Evolutionary conservation across 1,284 basidiomycete genomes (phyloP).

Genomic region (Microbotryum scabiosae): DNA sequence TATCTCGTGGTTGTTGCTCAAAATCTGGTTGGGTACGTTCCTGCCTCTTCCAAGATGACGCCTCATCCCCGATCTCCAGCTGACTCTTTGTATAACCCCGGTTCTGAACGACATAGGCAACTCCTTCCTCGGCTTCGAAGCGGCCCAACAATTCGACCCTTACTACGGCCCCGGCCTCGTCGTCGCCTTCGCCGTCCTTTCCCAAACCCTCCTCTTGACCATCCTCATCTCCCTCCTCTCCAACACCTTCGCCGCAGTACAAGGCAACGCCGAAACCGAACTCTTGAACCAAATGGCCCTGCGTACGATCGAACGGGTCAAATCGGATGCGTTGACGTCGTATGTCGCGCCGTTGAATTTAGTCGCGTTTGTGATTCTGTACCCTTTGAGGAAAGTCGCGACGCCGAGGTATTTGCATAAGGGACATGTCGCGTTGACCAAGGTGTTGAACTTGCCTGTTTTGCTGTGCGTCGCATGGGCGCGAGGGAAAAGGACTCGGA

Average conservation of each 20-base stretch:
- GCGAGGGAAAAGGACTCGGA: background rate
- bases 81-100: no score
- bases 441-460: slow-evolving; percentile 21
- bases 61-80: no score
- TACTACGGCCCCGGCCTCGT: slow-evolving; percentile 27
- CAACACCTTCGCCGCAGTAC: slow-evolving; percentile 31
- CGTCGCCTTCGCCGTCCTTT: slow-evolving; percentile 23
- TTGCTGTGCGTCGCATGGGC: slow-evolving; percentile 2
- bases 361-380: slow-evolving; percentile 25
- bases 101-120: no score
- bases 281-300: slow-evolving; percentile 30
- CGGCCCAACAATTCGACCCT: slow-evolving; percentile 26
- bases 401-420: slow-evolving; percentile 27
- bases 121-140: slow-evolving; percentile 25
- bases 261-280: slow-evolving; percentile 29
- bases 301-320: slow-evolving; percentile 34
- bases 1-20: slow-evolving; percentile 32
- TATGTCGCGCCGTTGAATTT: slow-evolving; percentile 30
- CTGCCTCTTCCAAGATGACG: background rate
- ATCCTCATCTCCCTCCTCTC: slow-evolving; percentile 34
- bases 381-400: slow-evolving; percentile 15
- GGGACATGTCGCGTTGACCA: slow-evolving; percentile 26
- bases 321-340: slow-evolving; percentile 30
- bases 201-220: slow-evolving; percentile 22
- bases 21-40: slow-evolving; percentile 10